Evolutionary conservation across 169 alveolate species (phyloP).

Genomic region (Cryptosporidium ryanae): DNA sequence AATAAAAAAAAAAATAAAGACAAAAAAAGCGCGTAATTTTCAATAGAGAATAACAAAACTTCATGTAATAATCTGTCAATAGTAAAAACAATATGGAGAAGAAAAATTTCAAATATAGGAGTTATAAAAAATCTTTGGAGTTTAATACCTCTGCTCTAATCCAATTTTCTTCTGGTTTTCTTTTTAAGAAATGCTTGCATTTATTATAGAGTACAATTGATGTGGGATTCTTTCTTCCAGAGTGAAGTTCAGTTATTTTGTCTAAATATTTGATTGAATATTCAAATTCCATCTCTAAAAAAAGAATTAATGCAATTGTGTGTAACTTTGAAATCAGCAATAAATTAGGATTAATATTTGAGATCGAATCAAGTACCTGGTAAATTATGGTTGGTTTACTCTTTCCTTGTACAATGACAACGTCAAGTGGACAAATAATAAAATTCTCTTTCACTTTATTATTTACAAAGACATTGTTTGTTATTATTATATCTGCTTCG

Average conservation of each 20-base stretch:
- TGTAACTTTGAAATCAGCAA: constrained; percentile 41
- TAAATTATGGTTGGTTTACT: constrained; percentile 59
- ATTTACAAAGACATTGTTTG: constrained; percentile 29
- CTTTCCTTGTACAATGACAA: constrained; percentile 57
- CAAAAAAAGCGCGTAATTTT: no score
- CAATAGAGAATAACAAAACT: no score
- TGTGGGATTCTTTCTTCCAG: constrained; percentile 14
- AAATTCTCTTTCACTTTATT: constrained; percentile 6
- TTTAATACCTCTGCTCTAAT: constrained; percentile 39
- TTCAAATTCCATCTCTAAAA: constrained; percentile 26
- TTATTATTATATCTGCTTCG: constrained; percentile 44
- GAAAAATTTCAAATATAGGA: no score
- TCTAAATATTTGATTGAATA: constrained; percentile 14
- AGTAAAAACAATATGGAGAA: no score
- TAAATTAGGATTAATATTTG: background rate
- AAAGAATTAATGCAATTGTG: constrained; percentile 44
- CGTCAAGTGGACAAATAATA: constrained; percentile 60
- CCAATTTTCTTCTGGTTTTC: constrained; percentile 25
- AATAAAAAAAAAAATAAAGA: no score
- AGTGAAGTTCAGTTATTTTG: constrained; percentile 18
- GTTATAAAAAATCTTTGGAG: constrained; percentile 11
- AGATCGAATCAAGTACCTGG: constrained; percentile 26
- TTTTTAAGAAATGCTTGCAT: constrained; percentile 25
- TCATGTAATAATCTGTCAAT: no score
- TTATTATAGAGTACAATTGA: constrained; percentile 9